phyloP scores from a whole-genome alignment of 2,329 filamentous ascomycete species.

The Neocucurbitaria cava region DNA sequence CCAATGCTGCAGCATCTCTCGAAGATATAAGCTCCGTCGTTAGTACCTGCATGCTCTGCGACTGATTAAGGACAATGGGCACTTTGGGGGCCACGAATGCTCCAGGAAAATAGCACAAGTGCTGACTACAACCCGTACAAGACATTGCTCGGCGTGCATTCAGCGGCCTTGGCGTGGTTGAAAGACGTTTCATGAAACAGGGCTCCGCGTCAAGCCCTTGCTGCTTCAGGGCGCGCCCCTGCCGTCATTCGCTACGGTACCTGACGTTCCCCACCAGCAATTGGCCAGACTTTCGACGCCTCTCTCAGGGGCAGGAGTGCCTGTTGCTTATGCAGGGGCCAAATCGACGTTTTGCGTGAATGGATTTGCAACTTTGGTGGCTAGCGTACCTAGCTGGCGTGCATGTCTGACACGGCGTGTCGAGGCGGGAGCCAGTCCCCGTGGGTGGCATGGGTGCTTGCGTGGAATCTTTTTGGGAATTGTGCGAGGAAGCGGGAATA shows the following conservation, averaged over 20 bases:
- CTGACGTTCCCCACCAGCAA: slow-evolving; percentile 24
- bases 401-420: slow-evolving; percentile 14
- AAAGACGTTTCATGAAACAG: slow-evolving; percentile 37
- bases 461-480: slow-evolving; percentile 22
- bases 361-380: too few species aligned
- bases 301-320: slow-evolving; percentile 33
- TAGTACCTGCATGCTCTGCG: slow-evolving; percentile 3
- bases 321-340: not conserved
- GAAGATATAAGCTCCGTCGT: not conserved
- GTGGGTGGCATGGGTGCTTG: slow-evolving; percentile 24
- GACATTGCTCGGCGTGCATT: slow-evolving; percentile 10
- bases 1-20: not conserved
- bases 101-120: not conserved
- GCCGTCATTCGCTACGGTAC: slow-evolving; percentile 23
- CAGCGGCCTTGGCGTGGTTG: slow-evolving; percentile 18
- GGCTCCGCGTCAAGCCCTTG: slow-evolving; percentile 23
- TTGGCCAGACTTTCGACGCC: slow-evolving; percentile 31
- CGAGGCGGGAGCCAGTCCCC: slow-evolving; percentile 22
- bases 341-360: slow-evolving; percentile 2
- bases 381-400: not conserved
- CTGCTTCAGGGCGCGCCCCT: slow-evolving; percentile 23
- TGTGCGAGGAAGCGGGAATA: slow-evolving; percentile 20
- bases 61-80: slow-evolving; percentile 1
- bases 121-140: slow-evolving; percentile 9
- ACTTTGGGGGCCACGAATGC: not conserved